These are phyloP conservation scores for Pichia norvegensis DNA, from an alignment of 1,139 yeast species.

Conservation along the genomic window DNA sequence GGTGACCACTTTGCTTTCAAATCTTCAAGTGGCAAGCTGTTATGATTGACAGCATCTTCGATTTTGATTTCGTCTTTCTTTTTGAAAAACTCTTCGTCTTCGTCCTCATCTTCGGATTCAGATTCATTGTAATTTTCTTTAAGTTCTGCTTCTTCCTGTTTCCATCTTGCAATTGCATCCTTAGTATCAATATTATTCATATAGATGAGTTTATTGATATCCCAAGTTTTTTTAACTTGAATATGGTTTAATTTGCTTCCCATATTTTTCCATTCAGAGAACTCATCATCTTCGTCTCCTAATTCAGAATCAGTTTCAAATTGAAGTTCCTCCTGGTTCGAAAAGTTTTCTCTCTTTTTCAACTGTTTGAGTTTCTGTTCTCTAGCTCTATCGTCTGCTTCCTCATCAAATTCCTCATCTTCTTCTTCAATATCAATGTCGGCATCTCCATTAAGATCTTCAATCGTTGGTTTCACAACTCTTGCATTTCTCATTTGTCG, in stretches of 20 bases:
- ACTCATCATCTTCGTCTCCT: conserved; percentile 25
- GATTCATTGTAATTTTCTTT: conserved; percentile 29
- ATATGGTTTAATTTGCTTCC: conserved; percentile 33
- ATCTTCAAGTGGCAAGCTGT: conserved; percentile 34
- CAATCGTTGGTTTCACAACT: conserved; percentile 42
- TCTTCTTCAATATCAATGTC: conserved; percentile 32
- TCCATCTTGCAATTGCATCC: conserved; percentile 76
- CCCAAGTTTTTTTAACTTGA: conserved; percentile 51
- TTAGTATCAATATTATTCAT: conserved; percentile 66
- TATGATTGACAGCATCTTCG: conserved; percentile 25
- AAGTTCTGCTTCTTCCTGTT: conserved; percentile 33
- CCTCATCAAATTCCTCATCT: conserved; percentile 29
- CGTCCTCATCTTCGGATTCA: conserved; percentile 34
- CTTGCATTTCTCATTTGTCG: conserved; percentile 51
- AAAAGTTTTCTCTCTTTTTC: conserved; percentile 36
- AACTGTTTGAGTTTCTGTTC: conserved; percentile 34
- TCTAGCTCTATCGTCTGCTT: conserved; percentile 24
- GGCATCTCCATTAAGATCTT: conserved; percentile 37
- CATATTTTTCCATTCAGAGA: conserved; percentile 28
- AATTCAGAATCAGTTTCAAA: conserved; percentile 40
- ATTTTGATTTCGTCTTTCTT: conserved; percentile 34
- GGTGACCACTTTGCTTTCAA: conserved; percentile 46
- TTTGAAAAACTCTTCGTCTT: conserved; percentile 60
- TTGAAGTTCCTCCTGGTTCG: conserved; percentile 28
- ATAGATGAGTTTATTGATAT: conserved; percentile 73